Evolutionary conservation across 1,284 basidiomycete genomes (phyloP).

Genomic region (Porogramme epimiltina): DNA sequence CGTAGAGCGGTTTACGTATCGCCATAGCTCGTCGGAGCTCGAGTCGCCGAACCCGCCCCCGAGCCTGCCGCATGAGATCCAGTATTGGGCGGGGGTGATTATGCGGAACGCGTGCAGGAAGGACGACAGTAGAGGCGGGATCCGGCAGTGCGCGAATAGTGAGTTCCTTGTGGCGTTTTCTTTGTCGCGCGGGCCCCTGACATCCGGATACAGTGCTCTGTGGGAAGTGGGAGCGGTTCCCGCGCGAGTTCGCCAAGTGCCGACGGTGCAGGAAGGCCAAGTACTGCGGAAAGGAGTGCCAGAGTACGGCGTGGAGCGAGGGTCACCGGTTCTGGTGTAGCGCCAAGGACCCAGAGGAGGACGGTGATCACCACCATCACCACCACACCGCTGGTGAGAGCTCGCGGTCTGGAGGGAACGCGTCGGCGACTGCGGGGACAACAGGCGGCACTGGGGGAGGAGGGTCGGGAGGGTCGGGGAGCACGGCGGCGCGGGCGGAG

Average conservation of each 20-base stretch:
- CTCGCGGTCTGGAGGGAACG: conserved; percentile 3
- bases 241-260: conserved; percentile 97
- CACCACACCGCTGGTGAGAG: conserved; percentile 12
- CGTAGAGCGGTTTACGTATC: conserved; percentile 95
- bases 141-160: conserved; percentile 97
- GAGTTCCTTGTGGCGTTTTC: conserved; percentile 34
- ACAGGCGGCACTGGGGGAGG: background rate
- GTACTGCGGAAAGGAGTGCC: conserved; percentile 98
- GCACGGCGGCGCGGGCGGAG: conserved; percentile 23
- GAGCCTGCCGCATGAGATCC: conserved; percentile 85
- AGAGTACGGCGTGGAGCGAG: conserved; percentile 96
- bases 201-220: conserved; percentile 79
- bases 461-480: conserved; percentile 1
- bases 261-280: conserved; percentile 96
- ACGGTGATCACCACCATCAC: conserved; percentile 36
- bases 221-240: conserved; percentile 92
- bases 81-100: conserved; percentile 99
- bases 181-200: background rate
- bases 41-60: conserved; percentile 72
- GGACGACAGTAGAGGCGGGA: conserved; percentile 91
- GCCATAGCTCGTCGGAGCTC: conserved; percentile 81
- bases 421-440: background rate
- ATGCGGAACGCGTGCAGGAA: conserved; percentile 99
- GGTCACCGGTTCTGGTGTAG: conserved; percentile 93
- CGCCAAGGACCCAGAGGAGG: conserved; percentile 73